phyloP scores from a whole-genome alignment of 371 early-diverging fungal species.

The Massospora cicadina region DNA sequence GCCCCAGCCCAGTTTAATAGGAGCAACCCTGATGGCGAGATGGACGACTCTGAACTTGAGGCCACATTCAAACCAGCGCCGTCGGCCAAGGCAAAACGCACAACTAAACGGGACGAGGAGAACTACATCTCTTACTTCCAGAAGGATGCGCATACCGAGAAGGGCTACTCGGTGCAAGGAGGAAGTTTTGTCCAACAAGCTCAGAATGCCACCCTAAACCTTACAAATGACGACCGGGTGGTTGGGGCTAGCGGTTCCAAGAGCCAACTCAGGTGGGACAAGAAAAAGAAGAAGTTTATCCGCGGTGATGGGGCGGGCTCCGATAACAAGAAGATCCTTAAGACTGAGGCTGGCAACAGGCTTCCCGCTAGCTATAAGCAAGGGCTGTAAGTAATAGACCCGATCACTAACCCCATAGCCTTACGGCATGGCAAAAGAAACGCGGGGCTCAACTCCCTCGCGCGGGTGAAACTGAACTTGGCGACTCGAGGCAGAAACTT shows the following conservation, averaged over 20 bases:
- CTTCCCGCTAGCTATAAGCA: conserved; percentile 80
- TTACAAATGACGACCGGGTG: conserved; percentile 71
- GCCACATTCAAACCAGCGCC: conserved; percentile 22
- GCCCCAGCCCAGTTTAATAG: conserved; percentile 17
- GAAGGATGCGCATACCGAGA: conserved; percentile 73
- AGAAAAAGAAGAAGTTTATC: conserved; percentile 82
- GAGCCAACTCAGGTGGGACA: conserved; percentile 73
- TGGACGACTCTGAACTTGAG: conserved; percentile 30
- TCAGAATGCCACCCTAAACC: conserved; percentile 49
- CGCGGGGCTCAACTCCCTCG: conserved; percentile 59
- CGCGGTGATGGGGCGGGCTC: conserved; percentile 66
- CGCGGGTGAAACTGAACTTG: conserved; percentile 68
- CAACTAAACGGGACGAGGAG: conserved; percentile 56
- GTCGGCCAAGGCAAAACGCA: conserved; percentile 17
- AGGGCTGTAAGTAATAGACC: conserved; percentile 30
- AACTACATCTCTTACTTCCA: conserved; percentile 79
- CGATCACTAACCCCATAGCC: conserved; percentile 20
- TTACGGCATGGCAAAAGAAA: conserved; percentile 77
- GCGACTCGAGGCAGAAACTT: conserved; percentile 13
- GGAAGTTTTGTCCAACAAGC: conserved; percentile 68
- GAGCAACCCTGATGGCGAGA: conserved; percentile 11
- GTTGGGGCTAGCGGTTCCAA: conserved; percentile 24
- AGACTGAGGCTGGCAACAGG: conserved; percentile 75
- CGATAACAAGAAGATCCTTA: conserved; percentile 89
- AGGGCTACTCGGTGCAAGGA: conserved; percentile 68